Conservation (phyloP, 1,284 basidiomycete genomes). For the Sphagnurus paluster region DNA sequence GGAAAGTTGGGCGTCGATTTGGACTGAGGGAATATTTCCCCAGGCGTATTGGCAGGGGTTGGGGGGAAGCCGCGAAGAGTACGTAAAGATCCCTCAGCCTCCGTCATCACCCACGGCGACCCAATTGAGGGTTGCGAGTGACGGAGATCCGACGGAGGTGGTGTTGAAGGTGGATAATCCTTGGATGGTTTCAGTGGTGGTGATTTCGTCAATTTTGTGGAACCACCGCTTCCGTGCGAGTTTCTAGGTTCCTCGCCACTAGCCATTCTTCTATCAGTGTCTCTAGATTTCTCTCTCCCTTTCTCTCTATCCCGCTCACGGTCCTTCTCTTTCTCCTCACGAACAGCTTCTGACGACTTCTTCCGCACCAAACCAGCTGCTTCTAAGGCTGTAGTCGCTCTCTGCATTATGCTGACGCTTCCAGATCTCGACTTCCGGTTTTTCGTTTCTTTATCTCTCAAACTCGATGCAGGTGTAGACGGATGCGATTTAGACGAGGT, state of each 20-base stretch:
- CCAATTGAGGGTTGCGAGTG: slow-evolving; percentile 45
- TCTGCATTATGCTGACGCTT: slow-evolving; percentile 91
- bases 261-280: slow-evolving; percentile 38
- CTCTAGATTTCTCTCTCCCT: slow-evolving; percentile 39
- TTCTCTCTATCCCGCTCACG: slow-evolving; percentile 39
- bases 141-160: slow-evolving; percentile 44
- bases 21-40: slow-evolving; percentile 38
- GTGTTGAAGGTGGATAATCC: slow-evolving; percentile 51
- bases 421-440: slow-evolving; percentile 70
- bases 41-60: slow-evolving; percentile 55
- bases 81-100: slow-evolving; percentile 36
- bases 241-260: slow-evolving; percentile 59
- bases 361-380: slow-evolving; percentile 79
- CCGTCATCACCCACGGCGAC: slow-evolving; percentile 74
- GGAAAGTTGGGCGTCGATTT: slow-evolving; percentile 57
- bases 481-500: slow-evolving; percentile 53
- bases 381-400: slow-evolving; percentile 86
- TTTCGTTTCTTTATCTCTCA: slow-evolving; percentile 55
- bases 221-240: slow-evolving; percentile 56
- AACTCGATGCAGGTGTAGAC: slow-evolving; percentile 60
- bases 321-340: slow-evolving; percentile 58
- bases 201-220: slow-evolving; percentile 66
- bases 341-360: slow-evolving; percentile 72
- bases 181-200: slow-evolving; percentile 61
- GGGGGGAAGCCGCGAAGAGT: slow-evolving; percentile 31